These are phyloP conservation scores for Vicia sativa DNA, from an alignment of 306 rosid species.

Conservation along the genomic window DNA sequence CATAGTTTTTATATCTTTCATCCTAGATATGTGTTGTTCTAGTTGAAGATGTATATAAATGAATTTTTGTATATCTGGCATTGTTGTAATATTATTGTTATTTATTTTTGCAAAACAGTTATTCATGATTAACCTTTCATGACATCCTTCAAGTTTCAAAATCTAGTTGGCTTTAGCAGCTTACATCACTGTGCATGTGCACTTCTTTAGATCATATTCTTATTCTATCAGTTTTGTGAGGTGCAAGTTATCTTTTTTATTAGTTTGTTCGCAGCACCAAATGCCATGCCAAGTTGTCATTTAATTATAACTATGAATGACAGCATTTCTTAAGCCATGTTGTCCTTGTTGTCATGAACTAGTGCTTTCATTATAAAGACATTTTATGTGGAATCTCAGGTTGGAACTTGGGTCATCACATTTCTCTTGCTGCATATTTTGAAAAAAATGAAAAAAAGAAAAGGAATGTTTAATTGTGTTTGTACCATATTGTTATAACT, in stretches of 20 bases:
- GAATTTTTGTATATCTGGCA: slow-evolving; percentile 39
- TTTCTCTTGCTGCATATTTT: too few relatives aligned
- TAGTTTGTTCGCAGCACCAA: background rate
- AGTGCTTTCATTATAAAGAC: too few relatives aligned
- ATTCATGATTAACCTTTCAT: background rate
- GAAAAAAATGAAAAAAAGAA: too few relatives aligned
- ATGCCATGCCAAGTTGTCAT: slow-evolving; percentile 8
- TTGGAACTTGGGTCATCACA: too few relatives aligned
- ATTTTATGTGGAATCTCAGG: too few relatives aligned
- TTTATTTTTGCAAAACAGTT: slow-evolving; percentile 37
- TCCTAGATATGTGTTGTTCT: slow-evolving; percentile 26
- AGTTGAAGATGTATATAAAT: slow-evolving; percentile 38
- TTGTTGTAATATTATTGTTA: slow-evolving; percentile 50
- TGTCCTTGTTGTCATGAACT: too few relatives aligned
- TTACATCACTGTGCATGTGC: background rate
- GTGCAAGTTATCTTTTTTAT: background rate
- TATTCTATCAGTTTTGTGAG: background rate
- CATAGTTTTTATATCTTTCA: slow-evolving; percentile 34
- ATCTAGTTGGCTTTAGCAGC: background rate
- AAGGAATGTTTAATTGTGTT: too few relatives aligned
- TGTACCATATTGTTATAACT: too few relatives aligned
- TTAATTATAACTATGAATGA: background rate
- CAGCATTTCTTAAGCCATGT: background rate
- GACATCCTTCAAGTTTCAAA: background rate
- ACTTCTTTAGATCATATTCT: background rate